These are phyloP conservation scores for Knoxdaviesia capensis DNA, from an alignment of 2,329 filamentous ascomycete species.

Conservation along the genomic window DNA sequence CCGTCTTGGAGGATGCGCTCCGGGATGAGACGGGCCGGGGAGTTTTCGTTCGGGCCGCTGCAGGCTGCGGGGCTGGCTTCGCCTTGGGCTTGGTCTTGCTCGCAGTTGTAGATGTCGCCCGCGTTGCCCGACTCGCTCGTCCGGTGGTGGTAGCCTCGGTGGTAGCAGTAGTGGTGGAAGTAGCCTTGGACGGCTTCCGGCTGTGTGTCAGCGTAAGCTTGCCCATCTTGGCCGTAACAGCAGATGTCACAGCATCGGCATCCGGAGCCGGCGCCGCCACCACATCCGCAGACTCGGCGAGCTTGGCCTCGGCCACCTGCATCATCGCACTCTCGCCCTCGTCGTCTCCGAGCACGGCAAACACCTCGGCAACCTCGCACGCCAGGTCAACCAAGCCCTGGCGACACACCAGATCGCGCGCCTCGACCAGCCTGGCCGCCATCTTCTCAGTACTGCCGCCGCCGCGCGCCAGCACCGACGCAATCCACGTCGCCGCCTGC, in stretches of 20 bases:
- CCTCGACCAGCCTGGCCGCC: conserved; percentile 15
- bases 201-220: conserved; percentile 12
- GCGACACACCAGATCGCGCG: no score
- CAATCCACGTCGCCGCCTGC: conserved; percentile 32
- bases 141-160: no score
- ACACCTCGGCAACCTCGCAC: conserved; percentile 35
- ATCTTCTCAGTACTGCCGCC: conserved; percentile 18
- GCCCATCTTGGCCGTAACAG: conserved; percentile 17
- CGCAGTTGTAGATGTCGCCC: conserved; percentile 9
- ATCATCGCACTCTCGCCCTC: conserved; percentile 23
- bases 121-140: not conserved
- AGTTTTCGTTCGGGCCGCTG: conserved; percentile 3
- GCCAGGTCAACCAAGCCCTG: conserved; percentile 14
- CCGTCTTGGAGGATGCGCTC: no score
- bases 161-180: no score
- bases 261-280: not conserved
- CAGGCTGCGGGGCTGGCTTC: conserved; percentile 6
- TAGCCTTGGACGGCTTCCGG: no score
- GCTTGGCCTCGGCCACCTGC: conserved; percentile 25
- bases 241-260: conserved; percentile 5
- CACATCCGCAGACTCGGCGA: conserved; percentile 10
- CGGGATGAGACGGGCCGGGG: no score
- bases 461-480: conserved; percentile 33
- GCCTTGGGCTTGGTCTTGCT: conserved; percentile 3
- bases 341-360: conserved; percentile 24